Evolutionary conservation across 2,329 filamentous ascomycete genomes (phyloP).

Genomic region (Thielaviopsis ethacetica): DNA sequence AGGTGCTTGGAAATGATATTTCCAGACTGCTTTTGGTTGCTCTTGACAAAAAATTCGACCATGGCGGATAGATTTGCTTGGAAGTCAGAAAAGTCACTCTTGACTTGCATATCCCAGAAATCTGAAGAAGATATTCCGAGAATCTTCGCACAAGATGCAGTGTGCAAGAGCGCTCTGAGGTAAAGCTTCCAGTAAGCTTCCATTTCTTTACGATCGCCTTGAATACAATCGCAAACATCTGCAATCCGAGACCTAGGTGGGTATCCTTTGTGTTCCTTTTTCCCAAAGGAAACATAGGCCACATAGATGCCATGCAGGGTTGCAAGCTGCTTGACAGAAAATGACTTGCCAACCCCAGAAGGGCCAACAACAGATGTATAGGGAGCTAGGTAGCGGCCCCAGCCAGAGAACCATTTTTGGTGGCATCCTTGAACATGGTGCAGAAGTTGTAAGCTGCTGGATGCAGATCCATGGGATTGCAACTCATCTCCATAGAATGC

Average conservation of each 20-base stretch:
- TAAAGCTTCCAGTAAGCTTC: no score
- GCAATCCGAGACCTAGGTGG: no score
- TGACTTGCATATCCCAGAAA: no score
- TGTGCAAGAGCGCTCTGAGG: no score
- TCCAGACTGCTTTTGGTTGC: background rate
- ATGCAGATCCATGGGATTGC: background rate
- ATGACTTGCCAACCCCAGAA: background rate
- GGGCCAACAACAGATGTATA: background rate
- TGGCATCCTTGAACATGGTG: no score
- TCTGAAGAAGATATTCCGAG: no score
- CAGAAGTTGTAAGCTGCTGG: background rate
- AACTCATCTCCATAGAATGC: background rate
- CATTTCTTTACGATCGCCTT: background rate
- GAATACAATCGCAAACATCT: background rate
- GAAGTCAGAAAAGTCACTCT: no score
- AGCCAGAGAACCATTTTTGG: no score
- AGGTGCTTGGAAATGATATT: no score
- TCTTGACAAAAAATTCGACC: background rate
- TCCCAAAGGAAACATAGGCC: no score
- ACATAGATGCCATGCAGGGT: background rate
- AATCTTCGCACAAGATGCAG: no score
- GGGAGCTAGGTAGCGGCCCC: no score
- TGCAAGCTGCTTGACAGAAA: background rate
- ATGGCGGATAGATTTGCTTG: background rate
- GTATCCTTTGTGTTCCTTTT: background rate